Evolutionary conservation across 2,329 filamentous ascomycete genomes (phyloP), one percentile per base, ranked within the genome.

Genomic region (Aspergillus ochraceoroseus): DNA sequence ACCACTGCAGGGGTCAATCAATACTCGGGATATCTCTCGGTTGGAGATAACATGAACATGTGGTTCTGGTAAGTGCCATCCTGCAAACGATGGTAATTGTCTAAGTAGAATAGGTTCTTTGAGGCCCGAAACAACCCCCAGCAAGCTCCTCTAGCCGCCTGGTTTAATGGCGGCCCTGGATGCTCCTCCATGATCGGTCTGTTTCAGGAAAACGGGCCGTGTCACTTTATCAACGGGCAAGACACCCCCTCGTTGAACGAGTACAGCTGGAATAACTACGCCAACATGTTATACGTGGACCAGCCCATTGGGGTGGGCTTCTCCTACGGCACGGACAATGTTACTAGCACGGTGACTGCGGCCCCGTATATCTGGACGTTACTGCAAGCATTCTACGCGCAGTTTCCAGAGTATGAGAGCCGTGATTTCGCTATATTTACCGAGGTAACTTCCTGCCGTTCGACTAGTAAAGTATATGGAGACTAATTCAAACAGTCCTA

Each of bases 281-380:
- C 71, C 48, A 82, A 83, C 52, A 75, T 83, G 70, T 71, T 85
- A 8, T 85, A 82, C 59, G 74, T 85, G 49, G 80, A 84, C 48
- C 73, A 82, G 55, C 80, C 75, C 12, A 70, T 70, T 5, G 68
- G 71, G n/a, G 69, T 73, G 6, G 75, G 75, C 2, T 71, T 76
- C 48, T 74, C 70, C 1, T 77, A 76, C 54, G 61, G 56, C 26
- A 45, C 38, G 5, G 31, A 48, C 53, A 11, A 52, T 39, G 42
- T 65, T 18, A 66, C 61, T 3, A 68, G 65, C 17, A 75, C 72
- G 3, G 61, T 63, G 7, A 67, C 64, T 2, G 71, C 72, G 7
- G 71, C 72, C 3, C 65, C 66, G 1, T 67, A 66, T 33, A 68
- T 79, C n/a, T 80, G 75, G 76, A 70, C 65, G 2, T 62, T 79